Evolutionary conservation across 345 rosid genomes (phyloP).

Genomic region (Odontarrhena argentea): DNA sequence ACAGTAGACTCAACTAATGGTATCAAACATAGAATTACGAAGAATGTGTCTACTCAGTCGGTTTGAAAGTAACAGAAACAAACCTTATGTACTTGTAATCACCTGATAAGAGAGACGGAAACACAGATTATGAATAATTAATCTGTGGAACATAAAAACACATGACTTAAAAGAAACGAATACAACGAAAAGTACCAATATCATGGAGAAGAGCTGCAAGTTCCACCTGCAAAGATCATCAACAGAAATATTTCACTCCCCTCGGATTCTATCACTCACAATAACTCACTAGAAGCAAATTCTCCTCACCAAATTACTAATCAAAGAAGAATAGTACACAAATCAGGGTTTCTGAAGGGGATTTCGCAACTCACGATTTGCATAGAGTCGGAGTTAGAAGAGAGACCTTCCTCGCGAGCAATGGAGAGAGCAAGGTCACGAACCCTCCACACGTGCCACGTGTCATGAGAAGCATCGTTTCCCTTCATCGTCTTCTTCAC

Average conservation of each 20-base stretch:
- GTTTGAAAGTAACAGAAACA: conserved; percentile 31
- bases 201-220: conserved; percentile 94
- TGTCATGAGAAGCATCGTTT: conserved; percentile 87
- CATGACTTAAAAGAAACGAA: conserved; percentile 3
- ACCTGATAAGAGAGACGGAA: conserved; percentile 48
- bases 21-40: no score
- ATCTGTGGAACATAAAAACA: conserved; percentile 1
- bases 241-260: conserved; percentile 5
- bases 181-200: conserved; percentile 45
- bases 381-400: conserved; percentile 71
- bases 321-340: no score
- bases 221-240: conserved; percentile 58
- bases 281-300: not conserved
- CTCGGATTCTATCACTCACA: not conserved
- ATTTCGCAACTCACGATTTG: conserved; percentile 49
- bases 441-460: conserved; percentile 77
- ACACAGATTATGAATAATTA: conserved; percentile 6
- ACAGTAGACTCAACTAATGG: no score
- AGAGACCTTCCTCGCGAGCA: conserved; percentile 82
- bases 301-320: not conserved
- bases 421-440: conserved; percentile 81
- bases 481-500: conserved; percentile 65
- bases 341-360: not conserved
- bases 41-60: not conserved
- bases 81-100: conserved; percentile 86